phyloP scores from a whole-genome alignment of 805 yeast species.

The Candida tammaniensis region DNA sequence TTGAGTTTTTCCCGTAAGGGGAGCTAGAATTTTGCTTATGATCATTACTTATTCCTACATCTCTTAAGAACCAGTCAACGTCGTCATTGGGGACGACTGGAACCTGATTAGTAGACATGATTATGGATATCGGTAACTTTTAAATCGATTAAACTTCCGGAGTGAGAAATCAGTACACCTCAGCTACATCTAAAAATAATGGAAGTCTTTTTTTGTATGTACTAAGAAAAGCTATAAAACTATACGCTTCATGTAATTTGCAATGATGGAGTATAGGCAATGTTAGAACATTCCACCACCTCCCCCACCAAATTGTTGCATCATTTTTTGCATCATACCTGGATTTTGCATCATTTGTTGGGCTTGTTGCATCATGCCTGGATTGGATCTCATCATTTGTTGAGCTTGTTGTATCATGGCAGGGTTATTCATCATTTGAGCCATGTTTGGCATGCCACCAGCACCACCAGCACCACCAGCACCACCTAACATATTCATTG shows the following conservation, averaged over 20 bases:
- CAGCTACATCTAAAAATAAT: too few relatives aligned
- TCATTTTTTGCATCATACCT: constrained; percentile 67
- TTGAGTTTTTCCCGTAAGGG: not conserved
- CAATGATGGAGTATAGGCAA: too few relatives aligned
- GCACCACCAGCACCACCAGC: constrained; percentile 32
- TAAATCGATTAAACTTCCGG: too few relatives aligned
- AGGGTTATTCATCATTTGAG: constrained; percentile 59
- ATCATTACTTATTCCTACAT: constrained; percentile 11
- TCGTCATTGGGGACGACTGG: constrained; percentile 27
- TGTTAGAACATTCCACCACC: constrained; percentile 8
- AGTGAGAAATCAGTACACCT: too few relatives aligned
- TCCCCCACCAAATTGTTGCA: constrained; percentile 66
- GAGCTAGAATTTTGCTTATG: not conserved
- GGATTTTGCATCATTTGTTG: constrained; percentile 51
- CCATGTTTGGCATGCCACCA: constrained; percentile 48
- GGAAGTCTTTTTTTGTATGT: too few relatives aligned
- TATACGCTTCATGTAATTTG: too few relatives aligned
- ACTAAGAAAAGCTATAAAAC: too few relatives aligned
- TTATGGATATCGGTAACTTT: too few relatives aligned
- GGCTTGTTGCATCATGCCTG: constrained; percentile 39
- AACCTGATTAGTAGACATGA: not conserved
- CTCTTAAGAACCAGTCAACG: constrained; percentile 53
- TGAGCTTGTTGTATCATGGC: constrained; percentile 47
- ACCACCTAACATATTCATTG: constrained; percentile 62
- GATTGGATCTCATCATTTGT: constrained; percentile 45